phyloP scores from a whole-genome alignment of 2,329 filamentous ascomycete genomes.

The Raffaelea arxii region DNA sequence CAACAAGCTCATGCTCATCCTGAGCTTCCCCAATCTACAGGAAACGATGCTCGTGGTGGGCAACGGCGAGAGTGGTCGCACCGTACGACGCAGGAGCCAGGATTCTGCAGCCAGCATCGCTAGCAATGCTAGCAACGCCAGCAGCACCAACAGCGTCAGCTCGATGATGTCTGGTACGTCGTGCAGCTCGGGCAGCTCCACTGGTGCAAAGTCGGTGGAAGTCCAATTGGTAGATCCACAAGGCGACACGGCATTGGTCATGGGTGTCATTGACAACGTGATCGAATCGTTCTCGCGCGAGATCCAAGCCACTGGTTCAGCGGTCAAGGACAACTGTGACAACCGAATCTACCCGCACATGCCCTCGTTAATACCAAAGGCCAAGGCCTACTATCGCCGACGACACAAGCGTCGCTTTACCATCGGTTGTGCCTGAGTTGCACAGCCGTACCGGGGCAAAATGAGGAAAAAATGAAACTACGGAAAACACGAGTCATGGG shows the following conservation, averaged over 20 bases:
- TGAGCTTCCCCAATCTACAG: conserved; percentile 27
- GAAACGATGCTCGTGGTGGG: conserved; percentile 27
- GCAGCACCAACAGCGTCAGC: neutral
- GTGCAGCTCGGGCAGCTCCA: neutral
- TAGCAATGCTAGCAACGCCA: neutral
- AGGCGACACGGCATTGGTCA: conserved; percentile 12
- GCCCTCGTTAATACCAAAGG: conserved; percentile 14
- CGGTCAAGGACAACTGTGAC: conserved; percentile 3
- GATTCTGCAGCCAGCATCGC: neutral
- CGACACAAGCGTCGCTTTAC: conserved; percentile 4
- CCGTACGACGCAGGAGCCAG: neutral
- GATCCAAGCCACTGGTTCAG: conserved; percentile 7
- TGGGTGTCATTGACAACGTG: conserved; percentile 14
- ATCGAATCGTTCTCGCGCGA: conserved; percentile 16
- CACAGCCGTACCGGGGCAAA: neutral
- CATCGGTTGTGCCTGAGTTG: conserved; percentile 6
- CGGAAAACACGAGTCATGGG: neutral
- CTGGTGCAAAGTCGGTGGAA: conserved; percentile 12
- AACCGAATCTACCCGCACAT: conserved; percentile 6
- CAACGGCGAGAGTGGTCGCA: conserved; percentile 2
- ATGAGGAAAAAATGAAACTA: neutral
- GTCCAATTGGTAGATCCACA: conserved; percentile 22
- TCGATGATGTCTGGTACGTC: neutral
- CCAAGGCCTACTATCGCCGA: conserved; percentile 10
- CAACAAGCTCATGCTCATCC: conserved; percentile 36